Evolutionary conservation across 1,284 basidiomycete genomes (phyloP).

Genomic region (Irpex rosettiformis): DNA sequence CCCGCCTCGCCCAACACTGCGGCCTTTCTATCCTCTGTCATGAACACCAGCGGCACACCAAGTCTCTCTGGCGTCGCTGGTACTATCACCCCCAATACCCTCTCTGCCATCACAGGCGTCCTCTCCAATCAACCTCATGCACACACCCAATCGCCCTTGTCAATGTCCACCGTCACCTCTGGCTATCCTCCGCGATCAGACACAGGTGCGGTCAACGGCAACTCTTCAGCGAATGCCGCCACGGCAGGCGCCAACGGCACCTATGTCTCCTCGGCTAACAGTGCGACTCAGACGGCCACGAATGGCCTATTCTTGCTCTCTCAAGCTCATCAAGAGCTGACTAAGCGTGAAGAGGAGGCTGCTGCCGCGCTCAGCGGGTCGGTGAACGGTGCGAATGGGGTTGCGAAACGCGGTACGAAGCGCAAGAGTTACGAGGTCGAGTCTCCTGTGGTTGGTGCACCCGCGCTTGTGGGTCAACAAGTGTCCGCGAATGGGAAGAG

Average conservation of each 20-base stretch:
- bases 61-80: constrained; percentile 53
- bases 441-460: constrained; percentile 32
- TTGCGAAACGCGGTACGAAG: constrained; percentile 55
- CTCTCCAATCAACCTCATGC: constrained; percentile 31
- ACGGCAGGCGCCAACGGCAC: neutral
- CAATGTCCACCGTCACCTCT: constrained; percentile 27
- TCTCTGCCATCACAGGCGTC: constrained; percentile 77
- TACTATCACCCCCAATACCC: constrained; percentile 90
- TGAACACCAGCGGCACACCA: constrained; percentile 66
- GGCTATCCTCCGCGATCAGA: constrained; percentile 27
- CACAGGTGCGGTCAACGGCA: constrained; percentile 26
- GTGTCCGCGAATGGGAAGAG: constrained; percentile 19
- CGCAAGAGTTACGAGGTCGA: constrained; percentile 48
- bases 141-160: constrained; percentile 27
- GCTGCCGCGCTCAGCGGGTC: constrained; percentile 32
- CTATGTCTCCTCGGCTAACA: constrained; percentile 45
- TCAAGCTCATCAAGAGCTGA: constrained; percentile 93
- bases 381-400: constrained; percentile 24
- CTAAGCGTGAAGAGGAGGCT: constrained; percentile 85
- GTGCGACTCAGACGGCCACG: constrained; percentile 61
- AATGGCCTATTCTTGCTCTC: constrained; percentile 92
- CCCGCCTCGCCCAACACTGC: constrained; percentile 88
- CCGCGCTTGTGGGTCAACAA: constrained; percentile 25
- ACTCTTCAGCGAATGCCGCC: neutral
- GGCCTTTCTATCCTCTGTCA: constrained; percentile 83